Evolutionary conservation across 1,284 basidiomycete species (phyloP), one percentile per base, ranked within the genome.

Genomic region (Microbotryum scabiosae): DNA sequence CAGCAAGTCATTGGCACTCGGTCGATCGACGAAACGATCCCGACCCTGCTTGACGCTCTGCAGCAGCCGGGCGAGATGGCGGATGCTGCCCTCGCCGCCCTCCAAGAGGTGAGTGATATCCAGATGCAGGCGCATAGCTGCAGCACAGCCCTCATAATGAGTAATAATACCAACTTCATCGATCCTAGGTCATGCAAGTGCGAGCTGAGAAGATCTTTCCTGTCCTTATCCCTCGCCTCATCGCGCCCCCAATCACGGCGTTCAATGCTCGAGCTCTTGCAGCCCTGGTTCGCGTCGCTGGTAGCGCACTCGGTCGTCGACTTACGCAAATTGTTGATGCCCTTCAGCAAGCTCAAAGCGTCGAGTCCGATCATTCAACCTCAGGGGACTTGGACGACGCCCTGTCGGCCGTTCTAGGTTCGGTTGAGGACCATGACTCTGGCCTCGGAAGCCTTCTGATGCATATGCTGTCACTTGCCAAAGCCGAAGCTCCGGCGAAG

Each of bases 21-120:
- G 73, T 94, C 93, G 7, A 94, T 97, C 69, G 92, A 98, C 73
- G 85, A 94, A 76, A 98, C 91, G 0, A 94, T 98, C 66, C 96
- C 94, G 0, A 97, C 93, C 0, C 76, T 98, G 4, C 77, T 98
- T 61, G 90, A 93, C 71, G 93, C 96, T 4, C 85, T 99, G 53
- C 85, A 88, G 32, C 86, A 90, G 75, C 88, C 90, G 23, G 91
- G 90, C 10, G 87, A 87, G 70, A 84, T 85, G 41, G 94, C 93
- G 18, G 92, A 90, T 32, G 97, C 94, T n/a, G 93, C 96, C 14
- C 80, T 99, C 25, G 76, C 79, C 51, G 96, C 96, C 1, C 78
- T 98, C 55, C 85, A 84, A 69, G 96, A 98, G 78, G 90, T 97
- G 32, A 51, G 47, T 7, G 36, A 41, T 12, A 41, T 41, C n/a